Evolutionary conservation across 2,329 filamentous ascomycete species (phyloP).

Genomic region (Neopestalotiopsis rosae): DNA sequence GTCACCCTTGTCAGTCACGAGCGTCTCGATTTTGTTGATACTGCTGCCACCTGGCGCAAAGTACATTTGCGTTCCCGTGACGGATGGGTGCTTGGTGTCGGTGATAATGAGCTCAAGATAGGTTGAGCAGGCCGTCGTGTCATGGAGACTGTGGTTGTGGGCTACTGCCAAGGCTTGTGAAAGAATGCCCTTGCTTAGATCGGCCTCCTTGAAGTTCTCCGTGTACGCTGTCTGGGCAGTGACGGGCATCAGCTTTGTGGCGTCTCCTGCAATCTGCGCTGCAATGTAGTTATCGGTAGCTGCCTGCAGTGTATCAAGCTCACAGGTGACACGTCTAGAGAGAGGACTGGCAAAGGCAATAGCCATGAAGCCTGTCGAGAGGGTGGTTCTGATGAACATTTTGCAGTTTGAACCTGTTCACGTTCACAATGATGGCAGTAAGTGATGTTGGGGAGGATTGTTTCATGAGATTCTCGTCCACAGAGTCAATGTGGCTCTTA

Average conservation of each 20-base stretch:
- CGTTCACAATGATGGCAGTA: neutral
- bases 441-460: neutral
- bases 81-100: constrained; percentile 37
- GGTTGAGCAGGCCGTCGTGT: constrained; percentile 41
- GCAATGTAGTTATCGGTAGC: constrained; percentile 30
- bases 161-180: constrained; percentile 36
- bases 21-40: constrained; percentile 35
- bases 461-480: neutral
- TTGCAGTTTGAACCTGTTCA: neutral
- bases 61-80: constrained; percentile 37
- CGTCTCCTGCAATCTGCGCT: constrained; percentile 29
- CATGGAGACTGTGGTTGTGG: constrained; percentile 38
- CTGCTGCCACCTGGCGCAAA: constrained; percentile 24
- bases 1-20: constrained; percentile 36
- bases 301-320: constrained; percentile 27
- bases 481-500: neutral
- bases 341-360: neutral
- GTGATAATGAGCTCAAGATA: constrained; percentile 46
- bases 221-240: constrained; percentile 31
- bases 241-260: constrained; percentile 22
- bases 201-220: constrained; percentile 37
- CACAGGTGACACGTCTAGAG: constrained; percentile 22
- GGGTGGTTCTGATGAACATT: neutral
- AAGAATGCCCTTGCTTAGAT: constrained; percentile 31
- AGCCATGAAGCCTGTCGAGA: neutral